Conservation (phyloP, 2,329 filamentous ascomycete species). For the Mariannaea sp. region DNA sequence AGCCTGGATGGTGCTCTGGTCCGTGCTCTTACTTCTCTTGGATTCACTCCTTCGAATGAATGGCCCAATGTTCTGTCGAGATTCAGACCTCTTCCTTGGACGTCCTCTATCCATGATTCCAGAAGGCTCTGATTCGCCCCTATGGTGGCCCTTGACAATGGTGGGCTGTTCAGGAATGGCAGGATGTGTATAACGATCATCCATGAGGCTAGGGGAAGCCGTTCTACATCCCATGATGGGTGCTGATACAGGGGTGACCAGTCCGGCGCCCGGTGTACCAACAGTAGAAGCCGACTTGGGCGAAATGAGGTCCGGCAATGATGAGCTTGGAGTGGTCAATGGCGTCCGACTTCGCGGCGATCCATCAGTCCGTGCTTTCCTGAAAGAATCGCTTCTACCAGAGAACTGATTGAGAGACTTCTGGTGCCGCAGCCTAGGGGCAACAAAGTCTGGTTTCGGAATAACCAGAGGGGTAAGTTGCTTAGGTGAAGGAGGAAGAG, state of each 20-base stretch:
- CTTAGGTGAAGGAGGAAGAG: conserved; percentile 55
- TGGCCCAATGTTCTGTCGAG: conserved; percentile 44
- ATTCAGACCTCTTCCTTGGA: conserved; percentile 59
- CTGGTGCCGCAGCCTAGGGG: conserved; percentile 39
- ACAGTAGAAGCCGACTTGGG: conserved; percentile 51
- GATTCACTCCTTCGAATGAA: conserved; percentile 47
- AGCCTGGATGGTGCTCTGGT: conserved; percentile 46
- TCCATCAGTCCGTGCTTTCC: conserved; percentile 50
- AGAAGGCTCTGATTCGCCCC: conserved; percentile 61
- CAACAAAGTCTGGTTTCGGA: conserved; percentile 42
- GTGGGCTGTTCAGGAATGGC: conserved; percentile 21
- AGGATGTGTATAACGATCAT: conserved; percentile 41
- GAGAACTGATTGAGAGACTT: conserved; percentile 53
- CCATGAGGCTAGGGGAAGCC: conserved; percentile 52
- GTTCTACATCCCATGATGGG: conserved; percentile 47
- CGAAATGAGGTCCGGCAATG: conserved; percentile 47
- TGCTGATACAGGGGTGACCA: conserved; percentile 58
- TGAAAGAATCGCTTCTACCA: conserved; percentile 50
- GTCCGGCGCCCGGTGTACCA: conserved; percentile 45
- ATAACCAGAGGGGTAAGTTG: conserved; percentile 62
- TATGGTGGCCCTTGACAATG: conserved; percentile 47
- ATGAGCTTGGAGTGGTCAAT: conserved; percentile 42
- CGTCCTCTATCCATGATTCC: conserved; percentile 66
- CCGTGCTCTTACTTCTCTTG: conserved; percentile 54
- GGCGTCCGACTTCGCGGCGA: conserved; percentile 53